These are phyloP conservation scores for Gossypium stocksii DNA, from an alignment of 345 rosid genomes.

Conservation along the genomic window DNA sequence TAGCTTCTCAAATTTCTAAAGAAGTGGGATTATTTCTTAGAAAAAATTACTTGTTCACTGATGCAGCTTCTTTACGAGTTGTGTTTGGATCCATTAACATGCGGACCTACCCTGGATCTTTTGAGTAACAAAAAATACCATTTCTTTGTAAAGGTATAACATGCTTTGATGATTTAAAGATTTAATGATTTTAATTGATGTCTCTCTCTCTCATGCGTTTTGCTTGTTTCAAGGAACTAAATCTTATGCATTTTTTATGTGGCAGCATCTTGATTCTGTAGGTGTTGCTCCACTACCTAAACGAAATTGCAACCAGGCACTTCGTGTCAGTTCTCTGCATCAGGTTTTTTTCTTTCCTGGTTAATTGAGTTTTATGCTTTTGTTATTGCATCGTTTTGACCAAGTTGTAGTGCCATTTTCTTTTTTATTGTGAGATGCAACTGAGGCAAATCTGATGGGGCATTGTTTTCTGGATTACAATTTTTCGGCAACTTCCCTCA, in stretches of 20 bases:
- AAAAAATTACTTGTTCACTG: slow-evolving; percentile 16
- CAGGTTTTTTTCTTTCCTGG: slow-evolving; percentile 48
- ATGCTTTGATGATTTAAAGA: slow-evolving; percentile 1
- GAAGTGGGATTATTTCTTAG: background rate
- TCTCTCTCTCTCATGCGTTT: slow-evolving; percentile 6
- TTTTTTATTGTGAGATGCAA: background rate
- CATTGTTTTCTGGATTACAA: background rate
- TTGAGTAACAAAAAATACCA: slow-evolving; percentile 75
- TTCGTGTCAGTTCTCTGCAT: slow-evolving; percentile 93
- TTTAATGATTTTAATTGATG: slow-evolving; percentile 7
- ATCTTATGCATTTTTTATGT: slow-evolving; percentile 9
- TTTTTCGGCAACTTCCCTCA: background rate
- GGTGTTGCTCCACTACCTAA: slow-evolving; percentile 87
- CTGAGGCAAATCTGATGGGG: background rate
- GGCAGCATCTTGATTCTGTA: slow-evolving; percentile 82
- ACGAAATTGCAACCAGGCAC: slow-evolving; percentile 71
- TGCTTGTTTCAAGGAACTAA: slow-evolving; percentile 2
- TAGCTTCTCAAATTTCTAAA: background rate
- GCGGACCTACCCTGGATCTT: slow-evolving; percentile 82
- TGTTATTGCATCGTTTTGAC: background rate
- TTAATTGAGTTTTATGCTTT: slow-evolving; percentile 3
- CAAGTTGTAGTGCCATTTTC: background rate
- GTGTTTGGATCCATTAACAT: slow-evolving; percentile 77
- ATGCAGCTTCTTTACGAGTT: slow-evolving; percentile 80
- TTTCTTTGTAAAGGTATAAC: slow-evolving; percentile 66